Conservation (phyloP, 768 basidiomycete species). For the Amanita pallidorosea region DNA sequence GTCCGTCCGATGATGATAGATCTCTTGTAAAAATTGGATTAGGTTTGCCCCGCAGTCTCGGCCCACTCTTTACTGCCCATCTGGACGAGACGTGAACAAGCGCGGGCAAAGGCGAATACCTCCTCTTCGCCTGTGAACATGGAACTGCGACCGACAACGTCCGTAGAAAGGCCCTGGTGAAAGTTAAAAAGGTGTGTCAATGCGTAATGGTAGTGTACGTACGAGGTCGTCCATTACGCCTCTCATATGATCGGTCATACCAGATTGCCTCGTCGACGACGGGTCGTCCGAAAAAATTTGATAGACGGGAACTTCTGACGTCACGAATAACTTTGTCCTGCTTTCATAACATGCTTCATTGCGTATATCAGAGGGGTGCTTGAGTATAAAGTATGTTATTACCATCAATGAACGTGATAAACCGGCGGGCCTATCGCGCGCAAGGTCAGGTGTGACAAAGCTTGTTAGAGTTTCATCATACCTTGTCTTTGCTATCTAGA, state of each 20-base stretch:
- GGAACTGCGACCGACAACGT: constrained; percentile 70
- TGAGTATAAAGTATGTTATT: background rate
- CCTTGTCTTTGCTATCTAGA: constrained; percentile 78
- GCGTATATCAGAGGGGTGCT: background rate
- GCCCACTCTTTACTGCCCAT: constrained; percentile 91
- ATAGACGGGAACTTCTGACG: constrained; percentile 87
- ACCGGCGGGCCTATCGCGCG: constrained; percentile 66
- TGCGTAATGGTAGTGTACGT: background rate
- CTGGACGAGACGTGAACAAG: constrained; percentile 77
- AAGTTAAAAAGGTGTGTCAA: background rate
- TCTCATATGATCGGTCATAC: constrained; percentile 77
- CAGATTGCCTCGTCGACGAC: constrained; percentile 15
- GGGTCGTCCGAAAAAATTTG: constrained; percentile 79
- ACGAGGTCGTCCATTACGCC: constrained; percentile 96
- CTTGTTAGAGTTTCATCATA: constrained; percentile 16
- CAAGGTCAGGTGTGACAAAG: constrained; percentile 1
- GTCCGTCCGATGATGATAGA: background rate
- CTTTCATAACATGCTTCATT: constrained; percentile 80
- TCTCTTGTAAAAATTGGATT: background rate
- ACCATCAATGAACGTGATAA: constrained; percentile 97
- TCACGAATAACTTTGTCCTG: constrained; percentile 82
- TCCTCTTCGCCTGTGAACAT: constrained; percentile 98
- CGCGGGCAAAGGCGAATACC: constrained; percentile 92
- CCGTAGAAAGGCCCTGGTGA: constrained; percentile 61
- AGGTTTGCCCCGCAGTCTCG: constrained; percentile 32